Evolutionary conservation across 805 yeast genomes (phyloP).

Genomic region (Saccharomyces kudriavzevii): DNA sequence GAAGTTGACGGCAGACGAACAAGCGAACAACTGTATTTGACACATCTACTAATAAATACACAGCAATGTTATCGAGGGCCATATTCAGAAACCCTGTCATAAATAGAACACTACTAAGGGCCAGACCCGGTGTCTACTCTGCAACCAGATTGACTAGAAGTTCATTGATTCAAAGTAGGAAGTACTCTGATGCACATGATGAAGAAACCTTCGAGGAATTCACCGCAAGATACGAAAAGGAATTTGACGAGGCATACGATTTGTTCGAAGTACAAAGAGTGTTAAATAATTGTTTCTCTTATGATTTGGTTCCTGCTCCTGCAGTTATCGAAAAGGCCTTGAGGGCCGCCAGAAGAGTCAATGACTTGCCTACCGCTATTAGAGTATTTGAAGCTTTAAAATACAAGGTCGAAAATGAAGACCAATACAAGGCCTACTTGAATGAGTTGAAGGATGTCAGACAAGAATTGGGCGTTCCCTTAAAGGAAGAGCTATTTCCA

Average conservation of each 20-base stretch:
- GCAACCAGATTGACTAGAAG: conserved; percentile 5
- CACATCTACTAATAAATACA: background rate
- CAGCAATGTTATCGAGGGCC: conserved; percentile 14
- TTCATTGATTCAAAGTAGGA: conserved; percentile 38
- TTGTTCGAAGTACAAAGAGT: conserved; percentile 86
- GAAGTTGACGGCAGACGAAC: background rate
- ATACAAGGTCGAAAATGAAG: conserved; percentile 89
- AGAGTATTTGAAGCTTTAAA: conserved; percentile 96
- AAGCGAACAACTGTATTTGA: background rate
- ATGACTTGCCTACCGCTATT: conserved; percentile 97
- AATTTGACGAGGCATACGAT: conserved; percentile 89
- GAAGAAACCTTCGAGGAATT: conserved; percentile 94
- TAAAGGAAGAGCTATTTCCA: conserved; percentile 80
- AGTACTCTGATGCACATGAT: conserved; percentile 71
- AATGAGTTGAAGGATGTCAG: conserved; percentile 89
- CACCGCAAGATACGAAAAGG: conserved; percentile 85
- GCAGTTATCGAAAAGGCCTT: conserved; percentile 90
- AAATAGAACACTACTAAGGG: conserved; percentile 11
- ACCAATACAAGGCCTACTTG: conserved; percentile 91
- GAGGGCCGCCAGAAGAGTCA: conserved; percentile 97
- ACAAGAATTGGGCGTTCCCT: conserved; percentile 85
- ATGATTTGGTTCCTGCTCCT: conserved; percentile 98
- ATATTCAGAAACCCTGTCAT: conserved; percentile 10
- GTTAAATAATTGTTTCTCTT: conserved; percentile 94
- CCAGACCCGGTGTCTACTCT: background rate